These are phyloP conservation scores for Crithidia thermophila DNA, from an alignment of 208 protist genomes.

Conservation along the genomic window DNA sequence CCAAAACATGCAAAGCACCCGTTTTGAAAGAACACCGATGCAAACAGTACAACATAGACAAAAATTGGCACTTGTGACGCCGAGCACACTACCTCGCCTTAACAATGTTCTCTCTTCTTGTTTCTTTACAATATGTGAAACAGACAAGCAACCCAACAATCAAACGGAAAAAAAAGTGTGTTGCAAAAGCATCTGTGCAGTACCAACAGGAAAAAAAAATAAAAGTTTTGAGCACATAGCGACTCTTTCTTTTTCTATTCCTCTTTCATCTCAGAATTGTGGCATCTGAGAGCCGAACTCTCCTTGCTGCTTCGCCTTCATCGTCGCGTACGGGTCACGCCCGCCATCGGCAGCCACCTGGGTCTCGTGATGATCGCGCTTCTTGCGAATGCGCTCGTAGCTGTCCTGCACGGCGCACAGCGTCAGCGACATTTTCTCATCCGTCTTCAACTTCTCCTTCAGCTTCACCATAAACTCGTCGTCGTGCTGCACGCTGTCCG, in stretches of 20 bases:
- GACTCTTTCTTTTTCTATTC: neutral
- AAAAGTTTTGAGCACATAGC: neutral
- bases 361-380: conserved; percentile 80
- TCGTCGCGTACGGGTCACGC: conserved; percentile 67
- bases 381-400: conserved; percentile 80
- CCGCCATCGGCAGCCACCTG: conserved; percentile 81
- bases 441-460: conserved; percentile 66
- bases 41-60: no score
- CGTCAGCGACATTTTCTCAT: conserved; percentile 76
- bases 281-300: conserved; percentile 61
- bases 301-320: conserved; percentile 59
- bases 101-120: no score
- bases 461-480: conserved; percentile 87
- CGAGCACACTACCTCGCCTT: no score
- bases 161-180: neutral
- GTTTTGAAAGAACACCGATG: no score
- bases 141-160: neutral
- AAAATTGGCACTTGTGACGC: no score
- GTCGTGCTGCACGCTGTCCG: conserved; percentile 65
- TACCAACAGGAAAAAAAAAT: conserved; percentile 11
- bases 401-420: conserved; percentile 87
- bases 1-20: no score
- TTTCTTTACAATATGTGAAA: no score
- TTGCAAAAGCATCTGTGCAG: neutral
- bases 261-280: conserved; percentile 43